phyloP scores from a whole-genome alignment of 805 yeast species.

The Candida koratica region DNA sequence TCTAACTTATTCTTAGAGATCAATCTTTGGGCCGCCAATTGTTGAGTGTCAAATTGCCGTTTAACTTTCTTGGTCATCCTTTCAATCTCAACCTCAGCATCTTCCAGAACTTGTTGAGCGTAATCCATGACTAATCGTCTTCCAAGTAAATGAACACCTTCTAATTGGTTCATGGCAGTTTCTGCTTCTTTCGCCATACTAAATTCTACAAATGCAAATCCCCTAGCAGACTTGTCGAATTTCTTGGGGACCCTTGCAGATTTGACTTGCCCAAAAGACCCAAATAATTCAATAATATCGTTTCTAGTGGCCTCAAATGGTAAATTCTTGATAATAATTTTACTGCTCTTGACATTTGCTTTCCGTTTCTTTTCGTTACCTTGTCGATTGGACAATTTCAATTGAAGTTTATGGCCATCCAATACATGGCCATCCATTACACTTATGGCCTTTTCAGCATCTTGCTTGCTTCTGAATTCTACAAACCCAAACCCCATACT shows the following conservation, averaged over 20 bases:
- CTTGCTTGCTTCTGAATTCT: conserved; percentile 74
- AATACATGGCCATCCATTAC: conserved; percentile 71
- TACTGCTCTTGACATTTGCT: conserved; percentile 44
- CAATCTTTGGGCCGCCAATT: conserved; percentile 64
- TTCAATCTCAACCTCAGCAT: conserved; percentile 87
- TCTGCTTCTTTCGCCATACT: conserved; percentile 84
- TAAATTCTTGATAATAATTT: conserved; percentile 90
- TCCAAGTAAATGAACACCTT: conserved; percentile 95
- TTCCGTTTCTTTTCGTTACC: conserved; percentile 38
- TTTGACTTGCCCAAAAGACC: conserved; percentile 90
- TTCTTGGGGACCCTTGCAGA: conserved; percentile 96
- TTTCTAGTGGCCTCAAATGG: conserved; percentile 95
- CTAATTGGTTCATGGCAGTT: conserved; percentile 86
- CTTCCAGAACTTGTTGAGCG: conserved; percentile 76
- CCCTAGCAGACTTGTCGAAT: conserved; percentile 91
- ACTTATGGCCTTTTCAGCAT: conserved; percentile 72
- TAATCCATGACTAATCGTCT: conserved; percentile 90
- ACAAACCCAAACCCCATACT: conserved; percentile 99
- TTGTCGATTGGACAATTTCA: conserved; percentile 82
- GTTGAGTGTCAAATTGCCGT: conserved; percentile 74
- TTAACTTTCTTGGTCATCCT: conserved; percentile 84
- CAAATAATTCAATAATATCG: conserved; percentile 88
- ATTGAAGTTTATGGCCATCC: conserved; percentile 86
- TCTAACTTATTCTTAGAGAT: conserved; percentile 69
- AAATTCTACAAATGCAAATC: conserved; percentile 96